Percentiles rank a stretch among this genome's conserved stretches.
phyloP scores from a whole-genome alignment of 495 filamentous ascomycete species.

The Penicillium soppii region DNA sequence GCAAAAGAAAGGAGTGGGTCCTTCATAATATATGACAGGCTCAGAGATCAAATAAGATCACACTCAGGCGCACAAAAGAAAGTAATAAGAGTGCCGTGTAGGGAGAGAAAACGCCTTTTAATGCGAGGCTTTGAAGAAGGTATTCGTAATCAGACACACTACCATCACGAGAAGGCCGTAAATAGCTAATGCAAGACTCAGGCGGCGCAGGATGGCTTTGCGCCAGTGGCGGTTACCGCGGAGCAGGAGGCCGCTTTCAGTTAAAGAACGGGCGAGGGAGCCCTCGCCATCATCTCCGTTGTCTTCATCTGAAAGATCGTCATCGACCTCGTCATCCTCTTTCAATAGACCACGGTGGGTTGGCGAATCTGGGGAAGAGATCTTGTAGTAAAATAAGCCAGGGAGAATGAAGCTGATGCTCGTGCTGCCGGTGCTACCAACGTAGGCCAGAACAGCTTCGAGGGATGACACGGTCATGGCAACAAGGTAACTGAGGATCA shows the following conservation, averaged over 20 bases:
- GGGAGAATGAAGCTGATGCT: slow-evolving; percentile 96
- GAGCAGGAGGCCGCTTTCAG: slow-evolving; percentile 47
- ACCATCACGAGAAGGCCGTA: slow-evolving; percentile 90
- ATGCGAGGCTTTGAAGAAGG: slow-evolving; percentile 63
- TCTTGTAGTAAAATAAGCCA: slow-evolving; percentile 97
- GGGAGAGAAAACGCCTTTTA: slow-evolving; percentile 22
- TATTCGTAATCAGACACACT: slow-evolving; percentile 81
- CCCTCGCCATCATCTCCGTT: slow-evolving; percentile 39
- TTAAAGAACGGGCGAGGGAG: slow-evolving; percentile 34
- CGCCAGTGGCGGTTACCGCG: slow-evolving; percentile 55
- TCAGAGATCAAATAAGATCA: slow-evolving; percentile 24
- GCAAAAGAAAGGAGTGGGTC: background rate
- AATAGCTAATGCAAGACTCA: slow-evolving; percentile 71
- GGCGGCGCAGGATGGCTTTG: slow-evolving; percentile 61
- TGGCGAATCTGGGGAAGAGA: slow-evolving; percentile 78
- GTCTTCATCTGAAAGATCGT: slow-evolving; percentile 43
- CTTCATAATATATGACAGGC: slow-evolving; percentile 10
- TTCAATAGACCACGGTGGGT: slow-evolving; percentile 82
- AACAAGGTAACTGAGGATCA: slow-evolving; percentile 79
- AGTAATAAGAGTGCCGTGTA: slow-evolving; percentile 13
- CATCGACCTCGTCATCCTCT: slow-evolving; percentile 73
- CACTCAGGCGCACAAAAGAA: slow-evolving; percentile 8
- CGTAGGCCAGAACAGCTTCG: slow-evolving; percentile 89
- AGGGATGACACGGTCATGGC: slow-evolving; percentile 89
- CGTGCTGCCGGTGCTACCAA: slow-evolving; percentile 90